A percentile compares a stretch with the other conserved stretches of the same genome.
phyloP scores from a whole-genome alignment of 345 rosid genomes.

The thale cress (Arabidopsis thaliana) region TAIR10.1 NC_003075.7:15087501-15088000 shows the following conservation, averaged over 20 bases:
- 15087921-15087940: not conserved
- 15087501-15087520: constrained; percentile 26
- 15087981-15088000: constrained; percentile 60
- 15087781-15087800: constrained; percentile 52
- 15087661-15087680: constrained; percentile 64
- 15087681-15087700: constrained; percentile 62
- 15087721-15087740: constrained; percentile 57
- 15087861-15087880: constrained; percentile 18
- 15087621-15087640: constrained; percentile 29
- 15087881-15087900: constrained; percentile 17
- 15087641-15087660: constrained; percentile 56
- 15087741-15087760: constrained; percentile 59
- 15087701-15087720: constrained; percentile 62
- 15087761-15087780: constrained; percentile 44
- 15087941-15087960: not conserved
- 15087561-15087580: constrained; percentile 7
- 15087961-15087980: constrained; percentile 19
- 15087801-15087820: constrained; percentile 63
- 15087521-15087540: constrained; percentile 8
- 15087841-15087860: constrained; percentile 62
- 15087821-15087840: constrained; percentile 55
- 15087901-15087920: constrained; percentile 24
- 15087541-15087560: not conserved
- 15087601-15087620: constrained; percentile 18
- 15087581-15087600: constrained; percentile 11